These are phyloP conservation scores for Paraconiothyrium brasiliense DNA, from an alignment of 2,329 filamentous ascomycete genomes.

Conservation along the genomic window DNA sequence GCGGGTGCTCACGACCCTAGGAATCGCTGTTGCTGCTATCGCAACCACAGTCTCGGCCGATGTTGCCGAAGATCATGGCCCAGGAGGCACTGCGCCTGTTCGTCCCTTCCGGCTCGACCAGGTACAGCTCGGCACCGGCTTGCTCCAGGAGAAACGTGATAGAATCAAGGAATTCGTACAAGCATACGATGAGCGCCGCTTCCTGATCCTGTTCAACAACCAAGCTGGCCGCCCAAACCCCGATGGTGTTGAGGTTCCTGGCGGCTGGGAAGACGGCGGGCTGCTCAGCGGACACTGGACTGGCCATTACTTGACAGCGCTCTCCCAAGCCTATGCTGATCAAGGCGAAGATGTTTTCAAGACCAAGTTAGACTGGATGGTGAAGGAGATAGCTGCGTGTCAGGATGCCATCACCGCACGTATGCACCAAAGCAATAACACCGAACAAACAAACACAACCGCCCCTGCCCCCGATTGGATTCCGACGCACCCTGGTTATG, in stretches of 20 bases:
- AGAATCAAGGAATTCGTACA: conserved; percentile 21
- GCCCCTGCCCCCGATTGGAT: background rate
- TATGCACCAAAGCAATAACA: conserved; percentile 1
- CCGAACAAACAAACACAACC: background rate
- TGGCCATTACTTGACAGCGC: conserved; percentile 24
- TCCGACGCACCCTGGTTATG: conserved; percentile 24
- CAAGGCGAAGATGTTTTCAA: conserved; percentile 22
- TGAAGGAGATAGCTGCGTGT: conserved; percentile 21
- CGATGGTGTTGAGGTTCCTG: conserved; percentile 18
- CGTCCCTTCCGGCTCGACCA: conserved; percentile 26
- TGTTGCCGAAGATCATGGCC: conserved; percentile 16
- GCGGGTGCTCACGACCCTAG: conserved; percentile 5
- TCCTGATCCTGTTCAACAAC: conserved; percentile 28
- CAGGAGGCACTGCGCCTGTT: conserved; percentile 23
- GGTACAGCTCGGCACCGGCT: conserved; percentile 24
- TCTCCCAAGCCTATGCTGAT: conserved; percentile 26
- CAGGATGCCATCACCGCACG: conserved; percentile 21
- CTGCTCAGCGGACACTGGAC: conserved; percentile 27
- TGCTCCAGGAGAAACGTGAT: conserved; percentile 27
- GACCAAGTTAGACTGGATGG: conserved; percentile 28
- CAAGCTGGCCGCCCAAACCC: conserved; percentile 26
- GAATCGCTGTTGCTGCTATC: background rate
- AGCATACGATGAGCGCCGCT: conserved; percentile 26
- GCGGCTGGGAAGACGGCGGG: conserved; percentile 27
- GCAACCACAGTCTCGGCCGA: background rate